Base-by-base conservation (phyloP, 768 basidiomycete genomes). In the Paxillus ammoniavirescens region DNA sequence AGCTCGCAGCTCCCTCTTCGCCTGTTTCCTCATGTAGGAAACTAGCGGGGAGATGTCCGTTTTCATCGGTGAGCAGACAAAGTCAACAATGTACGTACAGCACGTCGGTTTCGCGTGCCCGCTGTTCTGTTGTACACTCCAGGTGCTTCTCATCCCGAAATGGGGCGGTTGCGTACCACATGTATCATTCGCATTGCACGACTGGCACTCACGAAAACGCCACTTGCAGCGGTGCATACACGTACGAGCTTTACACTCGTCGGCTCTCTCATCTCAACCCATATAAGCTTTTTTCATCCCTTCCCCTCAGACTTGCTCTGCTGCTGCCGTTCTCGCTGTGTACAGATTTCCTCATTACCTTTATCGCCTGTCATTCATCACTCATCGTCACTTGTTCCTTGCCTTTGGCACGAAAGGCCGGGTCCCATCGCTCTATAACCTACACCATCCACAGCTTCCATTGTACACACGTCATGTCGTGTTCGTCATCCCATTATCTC, bases 391-490 rank as follows among this genome's bases (percentile, higher is more conserved):
- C 38, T 40, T 18, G 13, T 8, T 14, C 12, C 35, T 35, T 8
- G 12, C 35, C 35, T 9, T 33, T 1, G 8, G 33, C 33, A 9
- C 12, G 9, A 12, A 35, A 35, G 13, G 4, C 31, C 12, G 35
- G 13, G 2, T 35, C 12, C 13, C 1, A 35, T 33, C 33, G 9
- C 10, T 10, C 33, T 10, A 33, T 30, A 8, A 30, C 28, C 31
- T 9, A 10, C 31, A 31, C 12, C 35, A 35, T 9, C 47, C 2
- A 41, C 17, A 13, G 35, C 49, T 47, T 49, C 52, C 40, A 9
- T 50, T 52, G 47, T 55, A 52, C 43, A 49, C 56, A 50, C 40
- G 43, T 57, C 30, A 38, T 52, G 21, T 23, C 33, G 14, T 38
- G 41, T 12, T 44, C 26, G 26, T 26, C 26, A 26, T 47, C 49